Evolutionary conservation across 2,329 filamentous ascomycete species (phyloP).

Genomic region (Aspergillus udagawae): DNA sequence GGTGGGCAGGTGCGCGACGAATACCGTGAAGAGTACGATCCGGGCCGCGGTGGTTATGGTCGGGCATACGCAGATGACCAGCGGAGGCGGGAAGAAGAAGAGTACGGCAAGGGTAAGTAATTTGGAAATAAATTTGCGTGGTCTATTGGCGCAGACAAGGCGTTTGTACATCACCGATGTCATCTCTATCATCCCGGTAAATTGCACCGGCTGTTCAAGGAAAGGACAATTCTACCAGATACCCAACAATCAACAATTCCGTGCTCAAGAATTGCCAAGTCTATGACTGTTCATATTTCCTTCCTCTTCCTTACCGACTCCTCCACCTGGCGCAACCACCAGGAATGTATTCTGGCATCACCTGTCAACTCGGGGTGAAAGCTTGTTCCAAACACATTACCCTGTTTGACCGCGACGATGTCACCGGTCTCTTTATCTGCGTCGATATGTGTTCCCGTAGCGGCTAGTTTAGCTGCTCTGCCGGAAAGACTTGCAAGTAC

Average conservation of each 20-base stretch:
- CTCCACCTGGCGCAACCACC: constrained; percentile 79
- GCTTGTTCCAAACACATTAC: constrained; percentile 88
- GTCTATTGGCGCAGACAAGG: constrained; percentile 25
- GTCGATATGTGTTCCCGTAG: constrained; percentile 38
- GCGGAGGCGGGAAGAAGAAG: constrained; percentile 54
- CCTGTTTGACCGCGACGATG: constrained; percentile 84
- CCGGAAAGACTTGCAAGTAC: constrained; percentile 56
- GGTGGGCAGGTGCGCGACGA: constrained; percentile 97
- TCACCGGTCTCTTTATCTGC: constrained; percentile 53
- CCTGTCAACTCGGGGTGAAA: constrained; percentile 93
- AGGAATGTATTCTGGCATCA: constrained; percentile 82
- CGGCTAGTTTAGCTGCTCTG: constrained; percentile 46
- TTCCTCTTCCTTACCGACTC: constrained; percentile 34
- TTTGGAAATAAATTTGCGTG: constrained; percentile 11
- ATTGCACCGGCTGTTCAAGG: constrained; percentile 14
- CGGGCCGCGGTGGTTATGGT: constrained; percentile 85
- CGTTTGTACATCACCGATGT: constrained; percentile 28
- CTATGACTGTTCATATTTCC: constrained; percentile 18
- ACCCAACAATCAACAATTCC: constrained; percentile 23
- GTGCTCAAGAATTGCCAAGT: constrained; percentile 10
- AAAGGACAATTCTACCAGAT: constrained; percentile 24
- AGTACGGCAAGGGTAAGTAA: constrained; percentile 56
- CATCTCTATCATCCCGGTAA: constrained; percentile 27
- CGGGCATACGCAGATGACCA: constrained; percentile 67
- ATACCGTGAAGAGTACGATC: constrained; percentile 95